Evolutionary conservation across 108 stramenopile species (phyloP).

Genomic region (Nannochloropsis oceanica): DNA sequence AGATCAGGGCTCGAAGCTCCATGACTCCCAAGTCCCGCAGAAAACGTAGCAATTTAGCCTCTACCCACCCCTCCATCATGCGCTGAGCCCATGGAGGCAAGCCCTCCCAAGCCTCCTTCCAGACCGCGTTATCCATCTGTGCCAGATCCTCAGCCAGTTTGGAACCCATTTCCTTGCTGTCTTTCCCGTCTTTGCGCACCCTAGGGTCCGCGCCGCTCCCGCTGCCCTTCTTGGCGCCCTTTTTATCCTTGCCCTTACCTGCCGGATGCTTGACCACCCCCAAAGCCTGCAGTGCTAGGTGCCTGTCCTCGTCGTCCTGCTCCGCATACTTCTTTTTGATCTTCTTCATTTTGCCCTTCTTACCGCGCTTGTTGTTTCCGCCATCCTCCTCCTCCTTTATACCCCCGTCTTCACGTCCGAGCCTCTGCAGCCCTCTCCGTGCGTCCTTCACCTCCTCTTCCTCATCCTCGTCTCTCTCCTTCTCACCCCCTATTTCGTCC

Average conservation of each 20-base stretch:
- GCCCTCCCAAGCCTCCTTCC: background rate
- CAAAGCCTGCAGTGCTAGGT: slow-evolving; percentile 69
- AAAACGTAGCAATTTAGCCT: background rate
- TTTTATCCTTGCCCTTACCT: background rate
- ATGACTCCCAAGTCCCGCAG: background rate
- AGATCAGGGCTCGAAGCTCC: background rate
- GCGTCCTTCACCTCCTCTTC: background rate
- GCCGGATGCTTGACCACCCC: slow-evolving; percentile 45
- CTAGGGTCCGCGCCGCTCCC: background rate
- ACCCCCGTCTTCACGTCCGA: background rate
- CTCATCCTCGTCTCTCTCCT: background rate
- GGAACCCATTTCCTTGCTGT: background rate
- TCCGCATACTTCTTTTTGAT: slow-evolving; percentile 66
- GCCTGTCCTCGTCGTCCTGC: slow-evolving; percentile 89
- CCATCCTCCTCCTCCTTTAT: background rate
- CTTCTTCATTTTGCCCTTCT: slow-evolving; percentile 34
- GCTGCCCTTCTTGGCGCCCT: background rate
- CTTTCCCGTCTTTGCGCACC: too few species aligned
- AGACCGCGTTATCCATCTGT: background rate
- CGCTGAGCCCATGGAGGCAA: background rate
- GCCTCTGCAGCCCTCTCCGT: background rate
- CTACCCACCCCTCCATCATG: background rate
- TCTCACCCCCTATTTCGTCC: background rate
- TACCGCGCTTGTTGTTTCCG: background rate
- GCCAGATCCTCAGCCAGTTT: background rate